Evolutionary conservation across 768 basidiomycete genomes (phyloP), one percentile per base, ranked within the genome.

Genomic region (Mycena olivaceomarginata): DNA sequence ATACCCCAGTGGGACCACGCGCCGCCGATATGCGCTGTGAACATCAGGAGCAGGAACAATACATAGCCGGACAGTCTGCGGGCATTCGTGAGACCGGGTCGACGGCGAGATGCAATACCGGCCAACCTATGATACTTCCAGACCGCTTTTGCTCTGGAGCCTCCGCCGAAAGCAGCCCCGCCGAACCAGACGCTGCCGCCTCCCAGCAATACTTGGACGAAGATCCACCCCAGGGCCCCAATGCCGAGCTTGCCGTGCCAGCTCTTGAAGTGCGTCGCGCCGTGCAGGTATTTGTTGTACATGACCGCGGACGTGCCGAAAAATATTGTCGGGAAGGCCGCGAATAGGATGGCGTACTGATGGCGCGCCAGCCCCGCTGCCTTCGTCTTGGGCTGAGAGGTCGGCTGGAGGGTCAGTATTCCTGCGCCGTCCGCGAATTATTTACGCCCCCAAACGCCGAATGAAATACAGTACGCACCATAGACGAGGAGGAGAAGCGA

Each of bases 61-160:
- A 93, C 63, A 79, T 97, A 97, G 11, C 96, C 96, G 0, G 94
- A 95, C 20, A 94, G 76, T 77, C 95, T 94, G 78, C 62, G 18
- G 68, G 66, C 43, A 70, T 48, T 43, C 63, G 46, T 57, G 76
- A 56, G 46, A 74, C 41, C 43, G 63, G 65, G 15, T 18, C 25
- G 22, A 69, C 37, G 43, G 16, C 48, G 60, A 20, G 60, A 39
- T n/a, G 37, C 31, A 31, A 40, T 41, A 62, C 53, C 8, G 15
- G 18, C 84, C 56, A 76, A 93, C 94, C 96, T 87, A 81, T 97
- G 96, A 79, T 95, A 97, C 82, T 96, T 97, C 94, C 96, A 97
- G 22, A 96, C 74, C 1, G 86, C 83, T 83, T 95, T 97, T 16
- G 95, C 95, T 82, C 91, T 93, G 59, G 87, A 83, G 16, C 91